Evolutionary conservation across 345 rosid genomes (phyloP).

Genomic region (Adansonia digitata): DNA sequence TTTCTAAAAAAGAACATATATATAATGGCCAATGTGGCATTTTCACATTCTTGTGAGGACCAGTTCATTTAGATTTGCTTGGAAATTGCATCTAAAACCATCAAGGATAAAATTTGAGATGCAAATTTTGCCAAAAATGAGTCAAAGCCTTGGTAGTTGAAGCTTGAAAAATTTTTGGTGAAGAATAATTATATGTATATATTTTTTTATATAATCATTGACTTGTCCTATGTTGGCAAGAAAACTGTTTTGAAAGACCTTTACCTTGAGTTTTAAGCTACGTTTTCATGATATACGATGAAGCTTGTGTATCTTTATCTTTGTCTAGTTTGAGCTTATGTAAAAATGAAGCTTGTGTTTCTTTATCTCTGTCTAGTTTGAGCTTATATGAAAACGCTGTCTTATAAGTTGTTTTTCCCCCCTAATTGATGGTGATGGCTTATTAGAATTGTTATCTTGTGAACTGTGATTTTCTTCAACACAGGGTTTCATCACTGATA

Average conservation of each 20-base stretch:
- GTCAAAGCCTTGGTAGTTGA: background rate
- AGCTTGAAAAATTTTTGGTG: background rate
- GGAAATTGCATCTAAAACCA: background rate
- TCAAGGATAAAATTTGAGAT: background rate
- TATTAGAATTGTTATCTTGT: background rate
- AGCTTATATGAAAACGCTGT: background rate
- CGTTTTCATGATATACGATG: background rate
- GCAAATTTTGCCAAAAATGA: background rate
- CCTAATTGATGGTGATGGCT: background rate
- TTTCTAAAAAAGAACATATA: background rate
- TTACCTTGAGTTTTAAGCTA: background rate
- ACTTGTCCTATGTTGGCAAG: background rate
- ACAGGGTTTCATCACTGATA: slow-evolving; percentile 92
- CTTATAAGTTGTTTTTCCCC: background rate
- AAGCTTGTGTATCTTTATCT: background rate
- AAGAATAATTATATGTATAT: background rate
- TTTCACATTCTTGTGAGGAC: background rate
- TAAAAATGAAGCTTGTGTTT: no score
- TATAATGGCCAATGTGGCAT: background rate
- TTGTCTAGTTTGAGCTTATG: background rate
- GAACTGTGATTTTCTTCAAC: slow-evolving; percentile 8
- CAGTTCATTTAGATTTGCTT: background rate
- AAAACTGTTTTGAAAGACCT: background rate
- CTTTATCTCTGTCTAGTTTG: background rate
- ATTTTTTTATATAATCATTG: background rate